Conservation (phyloP, 192 early-diverging fungal species). For the Coemansia javaensis region DNA sequence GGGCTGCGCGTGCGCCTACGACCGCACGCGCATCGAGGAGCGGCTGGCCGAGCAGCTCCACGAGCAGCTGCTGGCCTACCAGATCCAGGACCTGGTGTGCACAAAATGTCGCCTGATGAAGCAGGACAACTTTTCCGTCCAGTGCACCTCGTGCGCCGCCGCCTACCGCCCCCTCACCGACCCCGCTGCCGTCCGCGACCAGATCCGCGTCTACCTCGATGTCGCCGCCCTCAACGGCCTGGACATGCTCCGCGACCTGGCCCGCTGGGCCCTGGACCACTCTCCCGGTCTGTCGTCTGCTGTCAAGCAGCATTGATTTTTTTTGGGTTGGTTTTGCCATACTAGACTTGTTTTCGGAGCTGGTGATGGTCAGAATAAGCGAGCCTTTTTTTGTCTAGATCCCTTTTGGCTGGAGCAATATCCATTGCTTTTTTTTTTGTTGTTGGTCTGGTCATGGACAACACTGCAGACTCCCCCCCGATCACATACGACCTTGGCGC, state of each 20-base stretch:
- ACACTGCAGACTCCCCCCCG: not conserved
- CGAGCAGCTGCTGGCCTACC: conserved; percentile 63
- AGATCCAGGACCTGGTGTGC: conserved; percentile 86
- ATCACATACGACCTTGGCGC: conserved; percentile 32
- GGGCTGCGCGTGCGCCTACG: conserved; percentile 76
- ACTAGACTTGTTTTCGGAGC: no score
- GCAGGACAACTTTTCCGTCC: conserved; percentile 65
- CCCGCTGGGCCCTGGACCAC: conserved; percentile 14
- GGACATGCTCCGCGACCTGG: conserved; percentile 31
- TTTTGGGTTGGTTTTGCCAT: no score
- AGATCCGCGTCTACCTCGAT: conserved; percentile 34
- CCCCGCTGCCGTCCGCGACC: conserved; percentile 6
- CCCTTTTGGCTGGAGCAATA: not conserved
- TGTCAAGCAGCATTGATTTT: no score
- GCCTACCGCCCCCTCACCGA: conserved; percentile 37
- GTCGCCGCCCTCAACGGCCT: conserved; percentile 27
- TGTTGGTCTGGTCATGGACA: not conserved
- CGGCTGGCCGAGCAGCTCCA: conserved; percentile 72
- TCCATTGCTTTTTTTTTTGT: not conserved
- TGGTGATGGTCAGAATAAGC: no score
- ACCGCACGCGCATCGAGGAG: conserved; percentile 74
- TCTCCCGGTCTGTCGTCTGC: no score
- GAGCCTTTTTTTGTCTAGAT: no score
- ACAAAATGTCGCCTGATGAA: conserved; percentile 75
- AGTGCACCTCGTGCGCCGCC: conserved; percentile 72